Evolutionary conservation across 2,329 filamentous ascomycete genomes (phyloP).

Genomic region (Pseudogymnoascus sp.): DNA sequence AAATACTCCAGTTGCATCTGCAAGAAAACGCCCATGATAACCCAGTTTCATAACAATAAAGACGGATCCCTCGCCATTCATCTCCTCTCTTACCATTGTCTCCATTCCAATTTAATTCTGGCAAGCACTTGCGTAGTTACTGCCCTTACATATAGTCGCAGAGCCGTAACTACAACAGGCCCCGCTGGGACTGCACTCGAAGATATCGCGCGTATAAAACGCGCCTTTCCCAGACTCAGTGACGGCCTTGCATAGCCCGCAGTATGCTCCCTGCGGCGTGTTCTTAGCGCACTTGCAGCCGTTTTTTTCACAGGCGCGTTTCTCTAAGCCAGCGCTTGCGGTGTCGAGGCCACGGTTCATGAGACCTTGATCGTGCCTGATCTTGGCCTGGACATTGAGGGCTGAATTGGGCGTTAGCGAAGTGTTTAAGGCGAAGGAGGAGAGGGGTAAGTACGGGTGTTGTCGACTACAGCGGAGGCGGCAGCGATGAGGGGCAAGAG

Average conservation of each 20-base stretch:
- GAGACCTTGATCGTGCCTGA: not conserved
- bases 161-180: not conserved
- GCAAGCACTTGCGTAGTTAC: not conserved
- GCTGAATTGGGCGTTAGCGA: not conserved
- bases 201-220: conserved; percentile 1
- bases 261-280: not conserved
- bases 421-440: conserved; percentile 4
- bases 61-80: not conserved
- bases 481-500: conserved; percentile 14
- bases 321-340: not conserved
- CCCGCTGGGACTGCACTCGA: not conserved
- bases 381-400: not conserved
- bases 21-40: not conserved
- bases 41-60: not conserved
- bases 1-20: not conserved
- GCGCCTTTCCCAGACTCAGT: not conserved
- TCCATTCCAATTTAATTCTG: not conserved
- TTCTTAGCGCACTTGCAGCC: not conserved
- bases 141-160: not conserved
- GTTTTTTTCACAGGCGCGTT: not conserved
- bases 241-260: not conserved
- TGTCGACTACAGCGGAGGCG: conserved; percentile 18
- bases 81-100: not conserved
- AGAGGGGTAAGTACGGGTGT: conserved; percentile 23
- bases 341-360: not conserved